phyloP scores from a whole-genome alignment of 495 filamentous ascomycete species.

The Penicillium longicatenatum region DNA sequence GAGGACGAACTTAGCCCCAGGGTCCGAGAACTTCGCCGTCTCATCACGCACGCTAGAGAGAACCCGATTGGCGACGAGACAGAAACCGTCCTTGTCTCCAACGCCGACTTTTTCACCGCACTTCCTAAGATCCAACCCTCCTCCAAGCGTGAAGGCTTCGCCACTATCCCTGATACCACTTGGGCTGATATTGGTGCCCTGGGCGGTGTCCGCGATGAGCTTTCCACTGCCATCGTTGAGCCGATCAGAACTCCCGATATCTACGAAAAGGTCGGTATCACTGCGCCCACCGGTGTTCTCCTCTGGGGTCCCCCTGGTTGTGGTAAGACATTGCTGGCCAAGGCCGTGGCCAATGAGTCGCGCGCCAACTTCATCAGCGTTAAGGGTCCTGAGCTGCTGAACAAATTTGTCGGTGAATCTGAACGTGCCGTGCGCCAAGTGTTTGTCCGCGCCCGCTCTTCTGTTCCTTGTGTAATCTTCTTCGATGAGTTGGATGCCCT shows the following conservation, averaged over 20 bases:
- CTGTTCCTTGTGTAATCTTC: constrained; percentile 91
- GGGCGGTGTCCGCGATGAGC: constrained; percentile 72
- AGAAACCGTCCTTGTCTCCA: constrained; percentile 52
- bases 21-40: constrained; percentile 53
- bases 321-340: constrained; percentile 94
- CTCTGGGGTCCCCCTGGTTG: constrained; percentile 98
- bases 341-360: constrained; percentile 93
- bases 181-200: constrained; percentile 94
- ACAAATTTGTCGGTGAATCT: constrained; percentile 95
- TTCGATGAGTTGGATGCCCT: constrained; percentile 97
- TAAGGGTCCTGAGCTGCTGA: constrained; percentile 91
- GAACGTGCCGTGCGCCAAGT: constrained; percentile 92
- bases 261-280: constrained; percentile 80
- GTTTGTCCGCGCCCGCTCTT: constrained; percentile 83
- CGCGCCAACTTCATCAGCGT: constrained; percentile 98
- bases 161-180: constrained; percentile 94
- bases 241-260: constrained; percentile 85
- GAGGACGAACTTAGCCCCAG: constrained; percentile 40
- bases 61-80: constrained; percentile 46
- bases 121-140: constrained; percentile 88
- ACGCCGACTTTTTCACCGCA: constrained; percentile 72
- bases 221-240: constrained; percentile 86
- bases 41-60: constrained; percentile 56
- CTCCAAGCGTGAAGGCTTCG: constrained; percentile 93
- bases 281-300: constrained; percentile 84